Conservation (phyloP, 2,329 filamentous ascomycete genomes). For the Neonectria coccinea region DNA sequence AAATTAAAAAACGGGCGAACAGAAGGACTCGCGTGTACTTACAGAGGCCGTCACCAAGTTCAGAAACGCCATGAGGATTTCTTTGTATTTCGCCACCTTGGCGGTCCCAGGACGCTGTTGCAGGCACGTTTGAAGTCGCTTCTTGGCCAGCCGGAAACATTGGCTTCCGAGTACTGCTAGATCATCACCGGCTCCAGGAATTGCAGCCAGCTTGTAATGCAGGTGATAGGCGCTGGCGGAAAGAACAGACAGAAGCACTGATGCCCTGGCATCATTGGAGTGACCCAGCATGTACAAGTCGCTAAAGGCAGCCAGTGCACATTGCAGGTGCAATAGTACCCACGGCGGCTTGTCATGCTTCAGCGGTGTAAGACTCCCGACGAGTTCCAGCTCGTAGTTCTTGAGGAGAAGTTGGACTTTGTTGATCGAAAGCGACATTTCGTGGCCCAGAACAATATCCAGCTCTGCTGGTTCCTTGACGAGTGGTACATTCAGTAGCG, state of each 20-base stretch:
- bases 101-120: background rate
- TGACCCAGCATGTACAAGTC: constrained; percentile 7
- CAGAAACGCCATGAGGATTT: constrained; percentile 3
- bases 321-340: constrained; percentile 1
- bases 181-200: constrained; percentile 1
- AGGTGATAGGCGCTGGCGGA: background rate
- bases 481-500: background rate
- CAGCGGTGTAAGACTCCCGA: background rate
- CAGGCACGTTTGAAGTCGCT: background rate
- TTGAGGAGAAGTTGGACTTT: constrained; percentile 3
- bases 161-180: background rate
- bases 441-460: background rate
- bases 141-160: constrained; percentile 3
- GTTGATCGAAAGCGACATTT: background rate
- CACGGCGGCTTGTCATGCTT: constrained; percentile 5
- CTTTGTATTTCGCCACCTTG: constrained; percentile 4
- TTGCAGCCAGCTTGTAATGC: background rate
- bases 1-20: too few relatives aligned
- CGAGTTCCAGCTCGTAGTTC: constrained; percentile 1
- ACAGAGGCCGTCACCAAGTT: background rate
- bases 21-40: too few relatives aligned
- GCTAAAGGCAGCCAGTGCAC: background rate
- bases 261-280: background rate
- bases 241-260: constrained; percentile 2
- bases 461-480: background rate